These are phyloP conservation scores for Trifolium fragiferum DNA, from an alignment of 306 rosid genomes.

Conservation along the genomic window DNA sequence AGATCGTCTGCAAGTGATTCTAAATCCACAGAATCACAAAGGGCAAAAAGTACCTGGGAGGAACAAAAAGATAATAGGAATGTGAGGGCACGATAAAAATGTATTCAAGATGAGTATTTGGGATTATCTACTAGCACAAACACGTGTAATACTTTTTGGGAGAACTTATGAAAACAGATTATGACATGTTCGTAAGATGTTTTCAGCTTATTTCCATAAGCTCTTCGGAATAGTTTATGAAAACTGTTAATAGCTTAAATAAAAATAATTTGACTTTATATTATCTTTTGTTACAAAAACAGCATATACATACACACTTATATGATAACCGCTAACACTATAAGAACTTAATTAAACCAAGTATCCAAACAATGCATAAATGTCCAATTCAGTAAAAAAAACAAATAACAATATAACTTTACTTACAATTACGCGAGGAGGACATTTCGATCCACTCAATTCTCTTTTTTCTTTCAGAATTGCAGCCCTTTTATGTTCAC, in stretches of 20 bases:
- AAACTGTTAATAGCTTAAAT: not conserved
- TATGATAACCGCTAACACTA: not conserved
- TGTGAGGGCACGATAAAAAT: not conserved
- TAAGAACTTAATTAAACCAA: not conserved
- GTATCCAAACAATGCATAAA: not conserved
- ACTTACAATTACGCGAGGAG: constrained; percentile 95
- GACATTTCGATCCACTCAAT: constrained; percentile 67
- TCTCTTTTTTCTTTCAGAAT: constrained; percentile 87
- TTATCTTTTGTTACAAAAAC: no score
- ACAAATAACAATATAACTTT: not conserved
- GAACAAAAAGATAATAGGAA: not conserved
- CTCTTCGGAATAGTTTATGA: not conserved
- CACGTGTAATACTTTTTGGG: not conserved
- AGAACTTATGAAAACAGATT: not conserved
- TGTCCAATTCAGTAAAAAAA: not conserved
- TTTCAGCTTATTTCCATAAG: not conserved
- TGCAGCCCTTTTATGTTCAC: constrained; percentile 72
- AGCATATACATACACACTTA: no score
- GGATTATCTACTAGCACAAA: not conserved
- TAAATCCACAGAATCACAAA: constrained; percentile 66
- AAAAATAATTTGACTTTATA: no score
- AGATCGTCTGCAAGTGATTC: constrained; percentile 70
- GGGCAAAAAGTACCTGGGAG: constrained; percentile 83
- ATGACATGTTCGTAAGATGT: not conserved
- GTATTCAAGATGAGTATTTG: not conserved